Conservation (phyloP, 352 stramenopile species). For the Pythium aquatile region DNA sequence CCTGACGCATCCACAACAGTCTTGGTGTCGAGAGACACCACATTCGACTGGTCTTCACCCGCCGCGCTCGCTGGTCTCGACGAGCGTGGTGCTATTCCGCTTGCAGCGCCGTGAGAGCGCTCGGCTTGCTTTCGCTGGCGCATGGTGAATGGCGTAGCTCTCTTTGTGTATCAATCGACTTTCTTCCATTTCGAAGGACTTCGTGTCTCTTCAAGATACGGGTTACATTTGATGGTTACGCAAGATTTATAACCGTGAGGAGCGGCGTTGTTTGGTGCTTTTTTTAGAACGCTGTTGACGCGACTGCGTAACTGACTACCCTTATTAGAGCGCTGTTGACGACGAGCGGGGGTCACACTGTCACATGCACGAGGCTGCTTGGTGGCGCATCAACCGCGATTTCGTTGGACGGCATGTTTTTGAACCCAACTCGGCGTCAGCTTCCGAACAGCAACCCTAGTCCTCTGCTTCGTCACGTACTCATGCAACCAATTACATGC, state of each 20-base stretch:
- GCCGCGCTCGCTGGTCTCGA: slow-evolving; percentile 13
- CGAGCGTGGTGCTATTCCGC: neutral
- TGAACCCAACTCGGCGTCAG: slow-evolving; percentile 3
- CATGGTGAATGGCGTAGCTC: slow-evolving; percentile 1
- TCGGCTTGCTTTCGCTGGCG: slow-evolving; percentile 5
- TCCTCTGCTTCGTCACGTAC: slow-evolving; percentile 21
- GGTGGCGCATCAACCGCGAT: slow-evolving; percentile 9
- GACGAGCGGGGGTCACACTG: neutral
- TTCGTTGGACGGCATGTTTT: slow-evolving; percentile 9
- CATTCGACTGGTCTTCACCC: slow-evolving; percentile 10
- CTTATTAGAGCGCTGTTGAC: neutral
- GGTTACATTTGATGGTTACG: neutral
- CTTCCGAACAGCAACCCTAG: slow-evolving; percentile 15
- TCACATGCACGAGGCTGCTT: slow-evolving; percentile 17
- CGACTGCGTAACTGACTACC: neutral
- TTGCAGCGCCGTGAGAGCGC: neutral
- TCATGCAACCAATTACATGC: slow-evolving; percentile 4
- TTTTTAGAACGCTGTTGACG: neutral
- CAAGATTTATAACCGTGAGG: neutral
- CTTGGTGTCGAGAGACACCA: neutral
- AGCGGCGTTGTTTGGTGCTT: neutral
- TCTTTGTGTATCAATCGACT: neutral
- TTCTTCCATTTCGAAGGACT: slow-evolving; percentile 2
- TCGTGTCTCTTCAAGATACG: neutral
- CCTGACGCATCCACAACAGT: no score